phyloP scores from a whole-genome alignment of 768 basidiomycete species.

The Suillus sp. region DNA sequence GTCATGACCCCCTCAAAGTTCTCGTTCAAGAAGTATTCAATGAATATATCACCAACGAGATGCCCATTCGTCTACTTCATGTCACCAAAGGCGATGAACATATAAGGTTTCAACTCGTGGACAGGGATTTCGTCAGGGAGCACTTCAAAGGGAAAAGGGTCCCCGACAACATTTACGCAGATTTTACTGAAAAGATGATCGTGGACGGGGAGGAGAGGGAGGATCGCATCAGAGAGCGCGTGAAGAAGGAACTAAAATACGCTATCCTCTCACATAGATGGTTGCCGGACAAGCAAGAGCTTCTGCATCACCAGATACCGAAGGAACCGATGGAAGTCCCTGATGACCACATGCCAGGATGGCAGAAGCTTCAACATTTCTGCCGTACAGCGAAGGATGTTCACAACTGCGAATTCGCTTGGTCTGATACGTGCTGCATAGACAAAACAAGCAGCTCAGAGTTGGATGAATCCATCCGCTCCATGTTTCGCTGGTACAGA shows the following conservation, averaged over 20 bases:
- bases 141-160: background rate
- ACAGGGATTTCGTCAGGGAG: background rate
- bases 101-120: background rate
- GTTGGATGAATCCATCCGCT: conserved; percentile 23
- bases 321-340: background rate
- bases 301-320: background rate
- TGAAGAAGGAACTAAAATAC: conserved; percentile 10
- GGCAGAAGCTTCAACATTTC: conserved; percentile 8
- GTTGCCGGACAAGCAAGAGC: background rate
- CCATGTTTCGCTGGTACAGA: conserved; percentile 25
- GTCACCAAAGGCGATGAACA: background rate
- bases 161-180: background rate
- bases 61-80: conserved; percentile 7
- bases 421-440: conserved; percentile 22
- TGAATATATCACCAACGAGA: conserved; percentile 4
- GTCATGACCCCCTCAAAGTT: background rate
- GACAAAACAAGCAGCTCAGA: conserved; percentile 24
- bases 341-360: background rate
- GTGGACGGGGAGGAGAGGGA: conserved; percentile 5
- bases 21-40: background rate
- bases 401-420: conserved; percentile 13
- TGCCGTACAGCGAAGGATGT: conserved; percentile 4
- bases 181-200: background rate
- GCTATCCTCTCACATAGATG: conserved; percentile 14
- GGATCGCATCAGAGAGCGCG: background rate